A percentile compares a stretch with the other conserved stretches of the same genome.
These are phyloP conservation scores for Solanum ahanhuiri DNA, from an alignment of 257 asterid genomes.

Conservation along the genomic window DNA sequence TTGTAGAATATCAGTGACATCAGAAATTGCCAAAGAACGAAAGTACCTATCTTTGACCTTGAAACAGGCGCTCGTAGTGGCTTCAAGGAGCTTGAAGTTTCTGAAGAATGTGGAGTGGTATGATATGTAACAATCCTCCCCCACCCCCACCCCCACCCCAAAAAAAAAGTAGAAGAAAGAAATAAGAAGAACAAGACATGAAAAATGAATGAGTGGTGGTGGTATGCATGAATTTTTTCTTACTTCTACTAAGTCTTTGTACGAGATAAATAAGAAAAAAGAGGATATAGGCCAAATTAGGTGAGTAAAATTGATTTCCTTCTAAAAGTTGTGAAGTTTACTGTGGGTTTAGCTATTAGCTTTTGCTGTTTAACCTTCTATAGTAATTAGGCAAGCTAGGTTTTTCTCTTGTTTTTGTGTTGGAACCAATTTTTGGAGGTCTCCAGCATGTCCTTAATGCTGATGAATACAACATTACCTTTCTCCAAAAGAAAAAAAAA, in stretches of 20 bases:
- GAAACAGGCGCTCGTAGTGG: slow-evolving; percentile 89
- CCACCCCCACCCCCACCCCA: no score
- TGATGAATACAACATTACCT: background rate
- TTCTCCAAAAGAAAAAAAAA: background rate
- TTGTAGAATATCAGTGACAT: slow-evolving; percentile 82
- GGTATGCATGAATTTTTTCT: slow-evolving; percentile 24
- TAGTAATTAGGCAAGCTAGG: background rate
- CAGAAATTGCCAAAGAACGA: slow-evolving; percentile 63
- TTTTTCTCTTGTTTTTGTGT: background rate
- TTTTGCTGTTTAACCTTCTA: background rate
- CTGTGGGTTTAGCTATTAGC: background rate
- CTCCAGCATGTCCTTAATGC: background rate
- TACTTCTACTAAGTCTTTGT: background rate
- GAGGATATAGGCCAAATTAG: background rate
- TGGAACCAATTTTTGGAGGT: background rate
- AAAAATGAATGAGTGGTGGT: background rate
- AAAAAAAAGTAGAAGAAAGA: background rate
- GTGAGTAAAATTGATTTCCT: background rate
- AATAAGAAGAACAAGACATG: background rate
- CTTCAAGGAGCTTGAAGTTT: slow-evolving; percentile 82
- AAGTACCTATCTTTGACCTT: slow-evolving; percentile 81
- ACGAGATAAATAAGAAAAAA: background rate
- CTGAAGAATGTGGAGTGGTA: slow-evolving; percentile 99
- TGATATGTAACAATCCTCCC: background rate
- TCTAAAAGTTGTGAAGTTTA: background rate